A percentile compares a stretch with the other conserved stretches of the same genome.
These are phyloP conservation scores for Tilletia setariae DNA, from an alignment of 1,284 basidiomycete genomes.

Conservation along the genomic window DNA sequence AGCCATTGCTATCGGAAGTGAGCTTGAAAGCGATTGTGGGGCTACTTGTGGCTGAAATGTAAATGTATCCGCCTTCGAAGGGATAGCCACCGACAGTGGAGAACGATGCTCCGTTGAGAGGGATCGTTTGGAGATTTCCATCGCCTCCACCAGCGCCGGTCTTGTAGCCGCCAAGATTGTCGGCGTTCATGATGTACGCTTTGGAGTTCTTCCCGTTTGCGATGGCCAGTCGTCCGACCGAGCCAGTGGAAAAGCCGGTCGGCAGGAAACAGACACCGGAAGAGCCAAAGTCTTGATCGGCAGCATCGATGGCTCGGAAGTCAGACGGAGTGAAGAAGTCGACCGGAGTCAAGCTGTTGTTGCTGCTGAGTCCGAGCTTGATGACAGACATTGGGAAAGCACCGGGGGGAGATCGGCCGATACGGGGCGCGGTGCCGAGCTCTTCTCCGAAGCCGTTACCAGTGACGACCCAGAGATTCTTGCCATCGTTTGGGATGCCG, in stretches of 20 bases:
- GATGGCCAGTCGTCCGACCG: constrained; percentile 16
- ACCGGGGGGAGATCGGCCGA: constrained; percentile 19
- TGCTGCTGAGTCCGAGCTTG: constrained; percentile 16
- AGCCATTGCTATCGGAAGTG: constrained; percentile 18
- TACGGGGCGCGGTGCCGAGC: constrained; percentile 15
- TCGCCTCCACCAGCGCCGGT: constrained; percentile 21
- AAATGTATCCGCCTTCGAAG: constrained; percentile 22
- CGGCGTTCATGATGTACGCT: constrained; percentile 26
- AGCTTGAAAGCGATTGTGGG: constrained; percentile 23
- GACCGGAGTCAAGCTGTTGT: constrained; percentile 7
- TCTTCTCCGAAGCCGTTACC: constrained; percentile 24
- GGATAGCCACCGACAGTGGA: constrained; percentile 20
- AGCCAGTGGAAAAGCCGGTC: constrained; percentile 20
- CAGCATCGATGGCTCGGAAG: constrained; percentile 21
- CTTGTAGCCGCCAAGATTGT: constrained; percentile 24
- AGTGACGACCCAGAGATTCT: constrained; percentile 21
- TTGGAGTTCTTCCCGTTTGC: constrained; percentile 24
- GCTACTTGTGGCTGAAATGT: constrained; percentile 15
- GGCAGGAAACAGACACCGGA: constrained; percentile 20
- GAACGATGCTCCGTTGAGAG: constrained; percentile 22
- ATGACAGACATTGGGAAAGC: constrained; percentile 22
- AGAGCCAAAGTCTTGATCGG: constrained; percentile 24
- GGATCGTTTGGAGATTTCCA: constrained; percentile 23
- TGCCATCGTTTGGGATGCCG: constrained; percentile 20
- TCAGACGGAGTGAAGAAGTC: constrained; percentile 24